Evolutionary conservation across 2,329 filamentous ascomycete genomes (phyloP), one percentile per base, ranked within the genome.

Genomic region (Talaromyces sp.): DNA sequence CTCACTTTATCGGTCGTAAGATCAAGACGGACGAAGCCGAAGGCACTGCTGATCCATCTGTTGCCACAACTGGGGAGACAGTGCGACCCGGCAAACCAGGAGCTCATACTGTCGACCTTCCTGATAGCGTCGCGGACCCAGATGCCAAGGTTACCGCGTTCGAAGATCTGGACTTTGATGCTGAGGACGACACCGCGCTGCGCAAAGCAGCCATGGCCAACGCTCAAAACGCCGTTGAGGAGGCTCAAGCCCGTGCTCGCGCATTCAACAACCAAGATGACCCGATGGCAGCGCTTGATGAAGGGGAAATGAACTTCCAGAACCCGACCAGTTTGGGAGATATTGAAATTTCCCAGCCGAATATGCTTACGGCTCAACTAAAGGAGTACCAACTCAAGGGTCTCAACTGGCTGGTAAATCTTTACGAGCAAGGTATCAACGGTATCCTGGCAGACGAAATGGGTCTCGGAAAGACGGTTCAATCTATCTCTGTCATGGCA

Each of bases 381-480:
- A 99, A 99, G 75, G 95, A 99, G 75, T 99, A 99, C 78, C 95
- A 99, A 80, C 82, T 99, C 74, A 99, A 99, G 81, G 95, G 95
- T 78, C 90, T 99, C 75, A 99, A 98, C 74, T 99, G 95, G 95
- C 86, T 99, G 59, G 95, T 96, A 80, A 98, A 99, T 74, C 78
- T 99, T 67, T 99, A 99, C 80, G 95, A 99, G 77, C 95, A 99
- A 77, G 95, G 95, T 74, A 99, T 99, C 89, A 98, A 98, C 79
- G 93, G 93, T 77, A 99, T 99, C 70, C 82, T 99, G 65, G 95
- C 95, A 66, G 95, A 99, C 74, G 95, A 99, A 79, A 99, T 99
- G 95, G 95, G 95, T 86, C 90, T 99, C 27, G 95, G 95, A 75
- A 99, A 99, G 79, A 99, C 95, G 22, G 92, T 99, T 6, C 95